These are phyloP conservation scores for Linanthus parryae DNA, from an alignment of 148 eudicot species.

Conservation along the genomic window DNA sequence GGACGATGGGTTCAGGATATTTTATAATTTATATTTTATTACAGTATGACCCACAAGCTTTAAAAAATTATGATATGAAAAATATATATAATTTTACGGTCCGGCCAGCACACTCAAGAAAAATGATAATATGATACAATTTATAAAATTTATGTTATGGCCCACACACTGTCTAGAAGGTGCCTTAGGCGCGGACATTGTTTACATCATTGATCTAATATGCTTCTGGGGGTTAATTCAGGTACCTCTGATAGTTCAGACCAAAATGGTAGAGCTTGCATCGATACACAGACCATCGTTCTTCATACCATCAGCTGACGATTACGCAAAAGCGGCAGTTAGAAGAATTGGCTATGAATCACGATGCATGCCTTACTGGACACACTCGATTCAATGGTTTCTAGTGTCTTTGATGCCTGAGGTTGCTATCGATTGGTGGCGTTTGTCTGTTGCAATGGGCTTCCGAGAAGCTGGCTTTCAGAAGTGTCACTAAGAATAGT, in stretches of 20 bases:
- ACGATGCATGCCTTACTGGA: constrained; percentile 43
- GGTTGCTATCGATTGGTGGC: constrained; percentile 49
- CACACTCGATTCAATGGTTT: constrained; percentile 61
- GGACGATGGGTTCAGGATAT: too few relatives aligned
- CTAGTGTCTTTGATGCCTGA: constrained; percentile 37
- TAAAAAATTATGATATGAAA: too few relatives aligned
- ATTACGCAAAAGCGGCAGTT: constrained; percentile 34
- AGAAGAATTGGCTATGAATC: constrained; percentile 39
- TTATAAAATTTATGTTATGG: too few relatives aligned
- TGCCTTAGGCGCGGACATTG: too few relatives aligned
- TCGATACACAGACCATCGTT: constrained; percentile 28
- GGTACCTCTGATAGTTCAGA: constrained; percentile 55
- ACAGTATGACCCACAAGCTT: too few relatives aligned
- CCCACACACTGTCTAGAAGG: neutral
- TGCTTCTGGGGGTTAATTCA: neutral
- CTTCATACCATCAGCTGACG: constrained; percentile 38
- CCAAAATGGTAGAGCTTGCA: constrained; percentile 48
- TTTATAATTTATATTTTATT: too few relatives aligned
- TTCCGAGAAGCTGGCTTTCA: too few relatives aligned
- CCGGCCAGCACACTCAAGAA: too few relatives aligned
- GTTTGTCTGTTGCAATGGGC: constrained; percentile 37
- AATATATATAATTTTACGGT: too few relatives aligned
- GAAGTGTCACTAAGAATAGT: too few relatives aligned
- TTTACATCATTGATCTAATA: neutral
- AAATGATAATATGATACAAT: too few relatives aligned